Percentiles rank a stretch among this genome's conserved stretches.
These are phyloP conservation scores for Penicillium arizonense DNA, from an alignment of 495 filamentous ascomycete genomes.

Conservation along the genomic window DNA sequence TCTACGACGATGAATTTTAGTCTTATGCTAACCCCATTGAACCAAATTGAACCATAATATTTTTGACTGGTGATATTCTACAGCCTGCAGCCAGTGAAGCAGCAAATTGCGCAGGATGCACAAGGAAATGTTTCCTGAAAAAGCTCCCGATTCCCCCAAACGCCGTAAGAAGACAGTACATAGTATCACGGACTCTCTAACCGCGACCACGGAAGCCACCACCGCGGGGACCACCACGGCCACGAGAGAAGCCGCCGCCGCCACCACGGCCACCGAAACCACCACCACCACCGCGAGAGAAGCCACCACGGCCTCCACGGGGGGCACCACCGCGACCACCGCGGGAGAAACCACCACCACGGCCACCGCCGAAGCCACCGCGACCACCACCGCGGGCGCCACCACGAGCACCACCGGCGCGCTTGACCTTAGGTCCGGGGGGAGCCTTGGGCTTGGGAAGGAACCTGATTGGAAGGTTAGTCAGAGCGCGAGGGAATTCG, in stretches of 20 bases:
- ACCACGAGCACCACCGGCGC: conserved; percentile 54
- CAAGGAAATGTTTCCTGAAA: conserved; percentile 46
- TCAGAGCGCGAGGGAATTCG: neutral
- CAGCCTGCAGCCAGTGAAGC: conserved; percentile 34
- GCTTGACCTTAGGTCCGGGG: conserved; percentile 61
- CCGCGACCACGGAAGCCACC: conserved; percentile 37
- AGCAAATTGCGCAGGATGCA: conserved; percentile 39
- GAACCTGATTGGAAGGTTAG: conserved; percentile 56
- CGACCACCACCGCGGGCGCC: conserved; percentile 44
- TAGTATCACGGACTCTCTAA: conserved; percentile 31
- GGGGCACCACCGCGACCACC: conserved; percentile 43
- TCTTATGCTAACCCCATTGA: neutral
- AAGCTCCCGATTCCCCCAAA: conserved; percentile 51
- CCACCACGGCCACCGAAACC: conserved; percentile 24
- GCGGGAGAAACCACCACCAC: conserved; percentile 34
- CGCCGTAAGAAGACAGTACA: conserved; percentile 49
- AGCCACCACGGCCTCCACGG: conserved; percentile 39
- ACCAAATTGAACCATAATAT: conserved; percentile 9
- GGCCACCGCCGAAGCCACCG: conserved; percentile 32
- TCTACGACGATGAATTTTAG: neutral
- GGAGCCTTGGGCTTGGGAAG: conserved; percentile 90
- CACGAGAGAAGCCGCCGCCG: conserved; percentile 16
- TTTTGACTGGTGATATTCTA: conserved; percentile 39
- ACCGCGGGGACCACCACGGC: conserved; percentile 29
- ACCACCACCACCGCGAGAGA: conserved; percentile 28